A percentile compares a stretch with the other conserved stretches of the same genome.
Evolutionary conservation across 768 basidiomycete genomes (phyloP).

Genomic region (Tulasnella sp.): DNA sequence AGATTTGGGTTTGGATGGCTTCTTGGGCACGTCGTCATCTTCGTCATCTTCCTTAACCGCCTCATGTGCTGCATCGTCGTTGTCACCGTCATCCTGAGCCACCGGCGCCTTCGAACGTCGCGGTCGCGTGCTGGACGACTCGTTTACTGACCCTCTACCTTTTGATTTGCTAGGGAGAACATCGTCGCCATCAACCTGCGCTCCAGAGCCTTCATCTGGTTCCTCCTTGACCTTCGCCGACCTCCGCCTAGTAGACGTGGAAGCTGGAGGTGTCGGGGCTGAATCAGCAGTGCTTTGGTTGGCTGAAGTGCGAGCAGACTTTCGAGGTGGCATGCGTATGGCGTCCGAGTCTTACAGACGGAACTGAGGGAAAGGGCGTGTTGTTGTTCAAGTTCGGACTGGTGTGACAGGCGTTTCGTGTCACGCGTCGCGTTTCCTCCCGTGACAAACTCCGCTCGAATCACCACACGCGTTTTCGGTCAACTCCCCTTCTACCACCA

Average conservation of each 20-base stretch:
- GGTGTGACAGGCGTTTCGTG: too few relatives aligned
- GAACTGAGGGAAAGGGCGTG: conserved; percentile 6
- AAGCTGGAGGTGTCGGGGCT: background rate
- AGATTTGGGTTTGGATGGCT: background rate
- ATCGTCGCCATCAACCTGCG: conserved; percentile 12
- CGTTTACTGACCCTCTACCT: background rate
- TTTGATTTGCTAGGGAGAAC: background rate
- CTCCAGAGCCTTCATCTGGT: background rate
- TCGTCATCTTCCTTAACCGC: background rate
- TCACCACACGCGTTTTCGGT: background rate
- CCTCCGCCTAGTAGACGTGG: background rate
- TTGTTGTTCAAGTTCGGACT: conserved; percentile 1
- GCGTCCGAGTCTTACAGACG: background rate
- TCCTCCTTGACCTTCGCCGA: background rate
- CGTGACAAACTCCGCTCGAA: too few relatives aligned
- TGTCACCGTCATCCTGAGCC: background rate
- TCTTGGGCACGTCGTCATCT: background rate
- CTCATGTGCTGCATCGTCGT: background rate
- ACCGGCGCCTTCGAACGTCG: background rate
- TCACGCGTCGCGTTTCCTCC: too few relatives aligned
- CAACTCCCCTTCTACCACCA: background rate
- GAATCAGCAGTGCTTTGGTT: background rate
- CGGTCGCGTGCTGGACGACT: background rate
- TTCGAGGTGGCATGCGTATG: conserved; percentile 8
- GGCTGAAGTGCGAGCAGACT: conserved; percentile 9